These are phyloP conservation scores for Lipomyces mesembrius DNA, from an alignment of 805 yeast genomes.

Conservation along the genomic window DNA sequence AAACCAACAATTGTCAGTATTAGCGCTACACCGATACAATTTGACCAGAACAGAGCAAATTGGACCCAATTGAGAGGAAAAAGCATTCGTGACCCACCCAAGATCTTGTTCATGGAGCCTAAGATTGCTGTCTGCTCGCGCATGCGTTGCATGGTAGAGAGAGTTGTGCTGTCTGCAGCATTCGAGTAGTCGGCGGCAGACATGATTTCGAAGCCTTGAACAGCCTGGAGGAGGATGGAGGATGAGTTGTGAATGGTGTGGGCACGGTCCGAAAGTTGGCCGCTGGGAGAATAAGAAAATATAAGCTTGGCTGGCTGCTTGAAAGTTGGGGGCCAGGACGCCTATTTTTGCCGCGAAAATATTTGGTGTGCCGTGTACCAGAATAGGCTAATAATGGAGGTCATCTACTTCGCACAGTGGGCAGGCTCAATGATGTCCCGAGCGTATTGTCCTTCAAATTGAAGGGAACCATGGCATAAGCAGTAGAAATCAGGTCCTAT, in stretches of 20 bases:
- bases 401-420: no score
- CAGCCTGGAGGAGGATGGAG: neutral
- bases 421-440: no score
- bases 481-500: no score
- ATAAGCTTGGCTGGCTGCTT: neutral
- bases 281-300: neutral
- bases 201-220: conserved; percentile 13
- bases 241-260: neutral
- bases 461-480: no score
- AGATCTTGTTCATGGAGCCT: conserved; percentile 57
- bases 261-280: neutral
- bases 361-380: neutral
- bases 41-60: conserved; percentile 2
- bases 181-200: conserved; percentile 16
- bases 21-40: neutral
- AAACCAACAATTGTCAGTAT: neutral
- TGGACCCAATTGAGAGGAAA: neutral
- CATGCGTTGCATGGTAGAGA: conserved; percentile 38
- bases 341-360: neutral
- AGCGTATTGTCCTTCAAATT: no score
- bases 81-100: conserved; percentile 39
- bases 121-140: conserved; percentile 48
- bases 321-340: neutral
- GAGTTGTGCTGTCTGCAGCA: conserved; percentile 25
- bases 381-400: neutral